Percentiles rank a stretch among this genome's conserved stretches.
phyloP scores from a whole-genome alignment of 169 alveolate genomes.

The Eimeria necatrix region DNA sequence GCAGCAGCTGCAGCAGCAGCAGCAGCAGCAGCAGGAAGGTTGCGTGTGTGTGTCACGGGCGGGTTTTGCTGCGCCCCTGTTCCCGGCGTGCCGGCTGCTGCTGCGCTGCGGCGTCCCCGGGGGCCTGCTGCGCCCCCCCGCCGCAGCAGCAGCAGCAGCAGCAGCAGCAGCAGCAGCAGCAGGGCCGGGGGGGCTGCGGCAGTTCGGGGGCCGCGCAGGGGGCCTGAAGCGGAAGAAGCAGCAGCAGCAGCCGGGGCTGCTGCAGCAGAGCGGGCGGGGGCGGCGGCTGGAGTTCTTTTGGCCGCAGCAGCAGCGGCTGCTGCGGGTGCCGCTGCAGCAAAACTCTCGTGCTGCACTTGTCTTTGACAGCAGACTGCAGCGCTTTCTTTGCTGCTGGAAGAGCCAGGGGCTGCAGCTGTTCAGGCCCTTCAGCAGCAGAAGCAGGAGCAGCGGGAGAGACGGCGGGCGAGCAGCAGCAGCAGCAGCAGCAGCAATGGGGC shows the following conservation, averaged over 20 bases:
- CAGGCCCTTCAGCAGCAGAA: slow-evolving; percentile 72
- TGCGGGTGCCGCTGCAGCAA: slow-evolving; percentile 78
- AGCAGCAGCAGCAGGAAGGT: not conserved
- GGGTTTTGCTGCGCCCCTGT: not conserved
- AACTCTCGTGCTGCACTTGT: slow-evolving; percentile 68
- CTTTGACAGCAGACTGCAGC: slow-evolving; percentile 61
- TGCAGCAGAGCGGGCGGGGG: slow-evolving; percentile 80
- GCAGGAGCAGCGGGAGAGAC: slow-evolving; percentile 62
- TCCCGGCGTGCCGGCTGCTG: not conserved
- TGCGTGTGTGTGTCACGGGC: not conserved
- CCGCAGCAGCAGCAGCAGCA: slow-evolving; percentile 25
- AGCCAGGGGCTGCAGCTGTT: slow-evolving; percentile 68
- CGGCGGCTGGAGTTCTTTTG: slow-evolving; percentile 80
- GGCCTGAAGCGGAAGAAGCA: slow-evolving; percentile 79
- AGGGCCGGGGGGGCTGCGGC: slow-evolving; percentile 11
- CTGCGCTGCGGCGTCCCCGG: not conserved
- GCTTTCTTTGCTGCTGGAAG: slow-evolving; percentile 80
- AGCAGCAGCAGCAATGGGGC: slow-evolving; percentile 30
- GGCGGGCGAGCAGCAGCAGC: slow-evolving; percentile 31
- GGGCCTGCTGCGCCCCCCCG: not conserved
- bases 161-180: not conserved
- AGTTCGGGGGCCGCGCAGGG: slow-evolving; percentile 80
- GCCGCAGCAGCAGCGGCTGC: slow-evolving; percentile 65
- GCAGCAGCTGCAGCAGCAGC: not conserved
- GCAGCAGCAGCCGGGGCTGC: slow-evolving; percentile 38